Percentiles rank a stretch among this genome's conserved stretches.
Evolutionary conservation across 306 rosid genomes (phyloP).

Genomic region (Cucurbita moschata): DNA sequence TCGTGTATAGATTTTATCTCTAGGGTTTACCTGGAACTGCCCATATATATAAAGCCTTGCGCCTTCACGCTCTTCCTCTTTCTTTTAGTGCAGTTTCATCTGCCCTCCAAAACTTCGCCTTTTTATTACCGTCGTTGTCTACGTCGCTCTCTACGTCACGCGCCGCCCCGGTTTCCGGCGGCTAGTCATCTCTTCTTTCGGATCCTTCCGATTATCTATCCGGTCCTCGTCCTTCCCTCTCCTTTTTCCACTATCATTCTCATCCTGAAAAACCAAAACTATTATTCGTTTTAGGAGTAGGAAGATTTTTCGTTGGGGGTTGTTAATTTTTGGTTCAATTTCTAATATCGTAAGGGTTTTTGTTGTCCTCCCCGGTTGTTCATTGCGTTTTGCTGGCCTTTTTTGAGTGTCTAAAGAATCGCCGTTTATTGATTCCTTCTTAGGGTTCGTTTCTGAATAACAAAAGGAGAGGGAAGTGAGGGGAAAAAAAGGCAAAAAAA

Average conservation of each 20-base stretch:
- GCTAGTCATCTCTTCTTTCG: not conserved
- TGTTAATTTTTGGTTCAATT: not conserved
- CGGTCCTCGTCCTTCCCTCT: not conserved
- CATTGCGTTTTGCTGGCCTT: not conserved
- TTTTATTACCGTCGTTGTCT: not conserved
- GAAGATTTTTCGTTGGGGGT: not conserved
- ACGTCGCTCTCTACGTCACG: constrained; percentile 9
- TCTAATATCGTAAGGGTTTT: not conserved
- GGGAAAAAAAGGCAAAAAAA: not conserved
- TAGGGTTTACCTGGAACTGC: constrained; percentile 2
- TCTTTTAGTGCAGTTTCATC: constrained; percentile 28
- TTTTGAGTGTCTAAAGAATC: constrained; percentile 7
- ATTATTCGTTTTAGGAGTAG: not conserved
- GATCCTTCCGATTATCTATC: not conserved
- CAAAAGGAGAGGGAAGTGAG: constrained; percentile 7
- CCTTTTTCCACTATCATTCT: not conserved
- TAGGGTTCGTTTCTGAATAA: constrained; percentile 7
- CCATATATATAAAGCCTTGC: not conserved
- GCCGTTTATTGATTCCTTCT: not conserved
- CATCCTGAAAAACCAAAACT: not conserved
- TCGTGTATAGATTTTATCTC: not conserved
- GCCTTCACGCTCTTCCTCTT: not conserved
- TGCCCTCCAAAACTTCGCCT: constrained; percentile 15
- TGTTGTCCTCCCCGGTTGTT: not conserved
- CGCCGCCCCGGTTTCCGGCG: constrained; percentile 23